A percentile compares a stretch with the other conserved stretches of the same genome.
These are phyloP conservation scores for Annulohypoxylon maeteangense DNA, from an alignment of 495 filamentous ascomycete genomes.

Conservation along the genomic window DNA sequence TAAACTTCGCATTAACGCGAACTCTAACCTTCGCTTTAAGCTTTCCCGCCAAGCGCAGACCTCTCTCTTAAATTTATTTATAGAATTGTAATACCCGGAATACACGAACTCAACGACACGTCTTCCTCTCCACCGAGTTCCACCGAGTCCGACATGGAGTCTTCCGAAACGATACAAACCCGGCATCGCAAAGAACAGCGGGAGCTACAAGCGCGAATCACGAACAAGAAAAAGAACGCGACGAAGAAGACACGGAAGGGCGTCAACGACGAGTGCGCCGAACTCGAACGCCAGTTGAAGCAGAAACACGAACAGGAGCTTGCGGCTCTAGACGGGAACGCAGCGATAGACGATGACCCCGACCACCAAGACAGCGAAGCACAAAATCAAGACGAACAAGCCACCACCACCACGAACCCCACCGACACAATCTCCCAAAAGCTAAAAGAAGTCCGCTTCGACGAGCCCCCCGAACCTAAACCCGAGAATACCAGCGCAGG, in stretches of 20 bases:
- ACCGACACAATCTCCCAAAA: slow-evolving; percentile 32
- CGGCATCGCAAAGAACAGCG: slow-evolving; percentile 89
- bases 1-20: neutral
- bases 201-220: slow-evolving; percentile 84
- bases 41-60: neutral
- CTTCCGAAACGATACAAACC: slow-evolving; percentile 77
- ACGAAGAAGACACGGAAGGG: slow-evolving; percentile 95
- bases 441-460: slow-evolving; percentile 34
- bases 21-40: neutral
- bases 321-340: slow-evolving; percentile 62
- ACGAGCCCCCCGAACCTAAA: slow-evolving; percentile 21
- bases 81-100: no score
- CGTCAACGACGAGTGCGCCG: slow-evolving; percentile 84
- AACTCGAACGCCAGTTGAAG: slow-evolving; percentile 74
- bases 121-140: no score
- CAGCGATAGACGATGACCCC: slow-evolving; percentile 16
- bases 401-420: slow-evolving; percentile 21
- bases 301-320: slow-evolving; percentile 75
- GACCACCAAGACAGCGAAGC: slow-evolving; percentile 28
- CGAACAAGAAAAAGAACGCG: slow-evolving; percentile 93
- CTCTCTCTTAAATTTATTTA: no score
- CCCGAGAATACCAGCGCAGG: neutral
- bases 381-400: slow-evolving; percentile 35
- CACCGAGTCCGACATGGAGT: slow-evolving; percentile 45
- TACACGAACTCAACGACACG: no score